Conservation (phyloP, 2,329 filamentous ascomycete species). For the Apiospora marii region DNA sequence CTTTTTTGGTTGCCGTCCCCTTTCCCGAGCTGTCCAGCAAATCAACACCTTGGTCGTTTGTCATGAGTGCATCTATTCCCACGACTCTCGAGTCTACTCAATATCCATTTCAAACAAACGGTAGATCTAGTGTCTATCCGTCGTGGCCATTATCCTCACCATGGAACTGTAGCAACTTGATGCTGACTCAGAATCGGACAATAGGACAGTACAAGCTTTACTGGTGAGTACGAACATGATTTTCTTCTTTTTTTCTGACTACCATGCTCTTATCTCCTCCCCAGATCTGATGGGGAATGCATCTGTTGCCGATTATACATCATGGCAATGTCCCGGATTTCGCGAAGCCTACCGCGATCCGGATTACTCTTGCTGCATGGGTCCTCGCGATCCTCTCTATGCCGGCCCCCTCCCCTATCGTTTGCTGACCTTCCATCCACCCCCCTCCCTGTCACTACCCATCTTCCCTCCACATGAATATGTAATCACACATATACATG, state of each 20-base stretch:
- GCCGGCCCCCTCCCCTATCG: constrained; percentile 30
- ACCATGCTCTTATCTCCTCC: background rate
- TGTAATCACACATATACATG: constrained; percentile 42
- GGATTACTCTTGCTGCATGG: constrained; percentile 14
- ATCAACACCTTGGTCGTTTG: background rate
- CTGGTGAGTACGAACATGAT: constrained; percentile 37
- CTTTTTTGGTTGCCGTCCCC: background rate
- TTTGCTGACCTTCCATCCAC: constrained; percentile 34
- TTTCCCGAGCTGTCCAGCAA: constrained; percentile 11
- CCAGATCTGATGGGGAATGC: background rate
- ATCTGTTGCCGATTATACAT: constrained; percentile 11
- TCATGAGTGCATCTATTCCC: constrained; percentile 9
- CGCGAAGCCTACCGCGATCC: constrained; percentile 18
- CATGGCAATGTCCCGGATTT: background rate
- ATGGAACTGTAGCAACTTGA: constrained; percentile 27
- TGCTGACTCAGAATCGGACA: constrained; percentile 43
- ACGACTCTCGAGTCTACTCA: background rate
- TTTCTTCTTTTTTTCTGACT: background rate
- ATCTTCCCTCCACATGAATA: constrained; percentile 37
- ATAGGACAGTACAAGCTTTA: constrained; percentile 39
- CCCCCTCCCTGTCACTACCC: constrained; percentile 33
- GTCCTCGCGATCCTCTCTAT: constrained; percentile 25
- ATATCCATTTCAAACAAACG: background rate
- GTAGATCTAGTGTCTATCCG: background rate
- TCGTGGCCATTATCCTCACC: background rate